Base-by-base conservation (phyloP, 2,329 filamentous ascomycete genomes). In the Dactylonectria estremocensis region DNA sequence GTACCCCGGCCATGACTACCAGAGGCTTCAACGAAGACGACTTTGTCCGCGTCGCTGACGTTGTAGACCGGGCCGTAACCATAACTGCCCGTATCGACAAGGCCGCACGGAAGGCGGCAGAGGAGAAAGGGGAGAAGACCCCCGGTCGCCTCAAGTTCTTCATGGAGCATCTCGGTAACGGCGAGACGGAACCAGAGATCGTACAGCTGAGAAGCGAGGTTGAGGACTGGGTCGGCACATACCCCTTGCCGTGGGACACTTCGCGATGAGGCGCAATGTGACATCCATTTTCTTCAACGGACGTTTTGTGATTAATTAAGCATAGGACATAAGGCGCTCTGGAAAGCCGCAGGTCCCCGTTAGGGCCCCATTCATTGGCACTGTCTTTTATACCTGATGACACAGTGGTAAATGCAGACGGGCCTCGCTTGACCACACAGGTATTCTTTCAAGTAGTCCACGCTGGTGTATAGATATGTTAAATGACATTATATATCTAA, bases 1-100 rank as follows among this genome's bases (percentile, higher is more conserved):
- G 96, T 63, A 96, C 95, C 0, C 96, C 96, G 0, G 96, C 96
- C 74, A 99, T 99, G 96, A 98, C 96, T 22, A 97, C 94, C 18
- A 91, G 96, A 68, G 96, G 95, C n/a, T 95, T 99, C 81, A 89
- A 88, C 74, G 91, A 95, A 77, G 90, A 92, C 62, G 96, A 99
- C 83, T 99, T 98, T 83, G 89, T 90, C 61, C 89, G 93, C 16
- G 93, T 97, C 14, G 94, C 93, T 14, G 92, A 94, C 77, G 93
- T 97, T 70, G 93, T 97, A 60, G 93, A 95, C 82, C 90, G 93
- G 54, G 92, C 93, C 9, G 94, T 97, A 53, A 90, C 89, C 33
- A 94, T 97, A 74, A 92, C 94, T 1, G 88, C 92, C 73, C 89
- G 92, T 67, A 84, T 97, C 52, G 91, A 95, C 82, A 93, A 90